Evolutionary conservation across 352 stramenopile species (phyloP), one percentile per base, ranked within the genome.

Genomic region (Phytophthora hybrid): DNA sequence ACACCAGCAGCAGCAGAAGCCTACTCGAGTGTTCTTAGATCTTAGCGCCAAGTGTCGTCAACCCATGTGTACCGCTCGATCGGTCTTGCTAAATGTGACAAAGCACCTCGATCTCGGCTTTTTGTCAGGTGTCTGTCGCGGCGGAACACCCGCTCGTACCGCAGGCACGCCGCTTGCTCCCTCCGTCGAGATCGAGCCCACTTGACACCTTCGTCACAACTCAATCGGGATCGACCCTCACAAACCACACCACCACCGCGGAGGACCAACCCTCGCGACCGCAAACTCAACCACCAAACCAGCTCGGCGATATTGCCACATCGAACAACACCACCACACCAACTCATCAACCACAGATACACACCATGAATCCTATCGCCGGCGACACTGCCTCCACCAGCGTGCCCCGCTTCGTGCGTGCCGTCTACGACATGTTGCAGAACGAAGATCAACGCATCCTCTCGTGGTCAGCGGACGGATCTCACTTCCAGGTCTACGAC

Each of bases 401-500:
- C 19, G 72, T 69, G 18, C 72, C 82, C 47, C 84, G 74, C 18
- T 92, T 92, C 65, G 76, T 92, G 4, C 74, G 72, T 39, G 69
- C 77, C 41, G 61, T 90, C 49, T 79, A 81, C 75, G 73, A 88
- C 70, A 92, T 90, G 73, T 79, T 91, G 19, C 75, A 89, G 19
- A 64, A 82, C 23, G 84, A 91, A 79, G 81, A 76, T 66, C 59
- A 76, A 37, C 59, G 66, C 49, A 85, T 89, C 64, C 47, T 90
- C 3, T 71, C 72, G 23, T 90, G 83, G 83, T 83, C 80, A 21
- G 56, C 56, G 32, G 70, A 89, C 60, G 85, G 85, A 64, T 59
- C 89, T 53, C 83, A 87, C 16, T 97, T 98, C 59, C 78, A 93
- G 64, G 93, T 97, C 70, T 86, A 89, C 69, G 79, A 96, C 75